phyloP scores from a whole-genome alignment of 2,329 filamentous ascomycete genomes.

The Claviceps monticola region DNA sequence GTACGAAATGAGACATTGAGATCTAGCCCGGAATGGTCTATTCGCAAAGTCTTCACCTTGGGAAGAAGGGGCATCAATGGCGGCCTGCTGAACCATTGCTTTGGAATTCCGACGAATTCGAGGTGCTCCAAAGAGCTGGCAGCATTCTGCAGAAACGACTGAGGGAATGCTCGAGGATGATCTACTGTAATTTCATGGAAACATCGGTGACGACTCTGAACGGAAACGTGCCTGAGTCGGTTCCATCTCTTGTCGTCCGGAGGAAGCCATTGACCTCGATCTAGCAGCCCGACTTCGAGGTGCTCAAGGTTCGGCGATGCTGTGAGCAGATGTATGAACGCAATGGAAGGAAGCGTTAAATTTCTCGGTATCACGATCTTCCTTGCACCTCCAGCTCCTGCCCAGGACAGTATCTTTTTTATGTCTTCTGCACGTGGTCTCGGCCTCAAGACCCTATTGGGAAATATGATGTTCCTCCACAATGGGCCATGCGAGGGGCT shows the following conservation, averaged over 20 bases:
- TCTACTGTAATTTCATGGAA: too few relatives aligned
- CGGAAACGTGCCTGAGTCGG: slow-evolving; percentile 6
- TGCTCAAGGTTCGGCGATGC: slow-evolving; percentile 11
- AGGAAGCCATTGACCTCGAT: background rate
- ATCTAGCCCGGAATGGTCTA: too few relatives aligned
- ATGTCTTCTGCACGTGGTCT: too few relatives aligned
- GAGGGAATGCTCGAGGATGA: slow-evolving; percentile 3
- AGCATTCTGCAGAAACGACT: slow-evolving; percentile 8
- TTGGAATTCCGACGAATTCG: slow-evolving; percentile 12
- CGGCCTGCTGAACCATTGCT: slow-evolving; percentile 8
- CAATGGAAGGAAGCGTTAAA: too few relatives aligned
- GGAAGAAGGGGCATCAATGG: slow-evolving; percentile 12
- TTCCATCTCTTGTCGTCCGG: slow-evolving; percentile 4
- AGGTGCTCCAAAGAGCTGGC: slow-evolving; percentile 1
- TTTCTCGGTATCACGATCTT: too few relatives aligned
- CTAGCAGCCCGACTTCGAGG: slow-evolving; percentile 12
- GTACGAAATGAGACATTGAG: too few relatives aligned
- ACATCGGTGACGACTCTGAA: background rate
- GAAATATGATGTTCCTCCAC: too few relatives aligned
- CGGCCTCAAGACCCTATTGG: too few relatives aligned
- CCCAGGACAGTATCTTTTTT: too few relatives aligned
- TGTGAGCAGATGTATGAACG: too few relatives aligned
- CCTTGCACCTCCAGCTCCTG: too few relatives aligned
- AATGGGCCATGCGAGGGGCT: too few relatives aligned
- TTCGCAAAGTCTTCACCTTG: slow-evolving; percentile 10